Conservation (phyloP, 1,139 yeast species). For the Williopsis jadinii region DNA sequence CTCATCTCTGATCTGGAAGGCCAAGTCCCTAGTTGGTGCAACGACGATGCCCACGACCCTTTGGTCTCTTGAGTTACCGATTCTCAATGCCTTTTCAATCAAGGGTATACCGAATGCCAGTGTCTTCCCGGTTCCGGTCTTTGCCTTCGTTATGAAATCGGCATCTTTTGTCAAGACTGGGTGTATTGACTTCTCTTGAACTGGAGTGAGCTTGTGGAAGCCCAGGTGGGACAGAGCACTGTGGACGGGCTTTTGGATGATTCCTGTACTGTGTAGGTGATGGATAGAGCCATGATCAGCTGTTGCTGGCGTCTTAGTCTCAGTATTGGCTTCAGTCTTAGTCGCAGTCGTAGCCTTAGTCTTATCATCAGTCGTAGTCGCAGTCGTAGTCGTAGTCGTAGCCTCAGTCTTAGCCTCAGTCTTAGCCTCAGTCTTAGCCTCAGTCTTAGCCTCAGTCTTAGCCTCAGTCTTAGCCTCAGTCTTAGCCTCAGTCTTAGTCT, state of each 20-base stretch:
- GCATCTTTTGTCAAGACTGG: slow-evolving; percentile 53
- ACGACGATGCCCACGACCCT: slow-evolving; percentile 58
- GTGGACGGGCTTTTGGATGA: slow-evolving; percentile 13
- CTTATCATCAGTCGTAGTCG: not conserved
- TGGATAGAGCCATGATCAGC: slow-evolving; percentile 18
- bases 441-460: not conserved
- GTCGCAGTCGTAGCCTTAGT: not conserved
- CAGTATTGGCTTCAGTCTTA: not conserved
- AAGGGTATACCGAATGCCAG: slow-evolving; percentile 82
- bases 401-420: not conserved
- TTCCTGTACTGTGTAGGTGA: slow-evolving; percentile 8
- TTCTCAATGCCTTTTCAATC: slow-evolving; percentile 46
- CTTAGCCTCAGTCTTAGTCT: no score
- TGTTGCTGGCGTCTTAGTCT: not conserved
- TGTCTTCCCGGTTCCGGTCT: slow-evolving; percentile 95
- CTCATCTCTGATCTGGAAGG: slow-evolving; percentile 74
- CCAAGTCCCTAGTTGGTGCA: slow-evolving; percentile 91
- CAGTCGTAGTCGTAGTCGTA: not conserved
- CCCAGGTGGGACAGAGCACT: slow-evolving; percentile 35
- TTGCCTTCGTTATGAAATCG: slow-evolving; percentile 82
- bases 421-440: not conserved
- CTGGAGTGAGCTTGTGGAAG: slow-evolving; percentile 58
- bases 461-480: not conserved
- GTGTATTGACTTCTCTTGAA: slow-evolving; percentile 65
- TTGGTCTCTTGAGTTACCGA: slow-evolving; percentile 18